These are phyloP conservation scores for Pseudomonodictys pantanalensis DNA, from an alignment of 495 filamentous ascomycete genomes.

Conservation along the genomic window DNA sequence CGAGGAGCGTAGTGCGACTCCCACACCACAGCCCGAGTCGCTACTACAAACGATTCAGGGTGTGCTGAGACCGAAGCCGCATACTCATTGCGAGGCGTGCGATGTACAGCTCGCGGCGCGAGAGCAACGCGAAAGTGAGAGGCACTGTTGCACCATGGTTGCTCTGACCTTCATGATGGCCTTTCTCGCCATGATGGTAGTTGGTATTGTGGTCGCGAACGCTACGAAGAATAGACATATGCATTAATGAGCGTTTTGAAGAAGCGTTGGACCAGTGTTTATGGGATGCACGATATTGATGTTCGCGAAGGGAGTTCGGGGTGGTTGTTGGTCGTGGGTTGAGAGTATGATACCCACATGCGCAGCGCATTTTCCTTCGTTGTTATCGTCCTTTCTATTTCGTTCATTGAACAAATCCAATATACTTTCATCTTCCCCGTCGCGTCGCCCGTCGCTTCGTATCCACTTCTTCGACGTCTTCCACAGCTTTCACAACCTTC, in stretches of 20 bases:
- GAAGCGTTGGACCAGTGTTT: too few species aligned
- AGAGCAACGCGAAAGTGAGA: slow-evolving; percentile 8
- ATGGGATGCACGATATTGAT: too few species aligned
- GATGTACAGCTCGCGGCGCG: slow-evolving; percentile 6
- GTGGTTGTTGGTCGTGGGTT: too few species aligned
- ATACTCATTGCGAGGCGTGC: slow-evolving; percentile 19
- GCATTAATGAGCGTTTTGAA: not conserved
- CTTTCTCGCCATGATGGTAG: slow-evolving; percentile 11
- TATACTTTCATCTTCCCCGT: too few species aligned
- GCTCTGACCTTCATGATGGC: slow-evolving; percentile 12
- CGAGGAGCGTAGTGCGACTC: not conserved
- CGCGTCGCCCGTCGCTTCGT: too few species aligned
- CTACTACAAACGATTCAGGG: slow-evolving; percentile 15
- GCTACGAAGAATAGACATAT: not conserved
- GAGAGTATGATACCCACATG: too few species aligned
- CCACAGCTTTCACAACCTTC: too few species aligned
- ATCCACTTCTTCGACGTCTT: too few species aligned
- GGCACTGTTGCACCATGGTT: slow-evolving; percentile 17
- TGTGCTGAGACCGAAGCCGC: slow-evolving; percentile 20
- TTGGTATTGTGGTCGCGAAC: slow-evolving; percentile 10
- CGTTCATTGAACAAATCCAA: too few species aligned
- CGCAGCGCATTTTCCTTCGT: too few species aligned
- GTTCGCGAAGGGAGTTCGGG: too few species aligned
- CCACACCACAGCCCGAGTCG: slow-evolving; percentile 1
- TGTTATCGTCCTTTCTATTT: too few species aligned